Percentiles rank a stretch among this genome's conserved stretches.
phyloP scores from a whole-genome alignment of 345 rosid genomes.

The Euphorbia peplus region DNA sequence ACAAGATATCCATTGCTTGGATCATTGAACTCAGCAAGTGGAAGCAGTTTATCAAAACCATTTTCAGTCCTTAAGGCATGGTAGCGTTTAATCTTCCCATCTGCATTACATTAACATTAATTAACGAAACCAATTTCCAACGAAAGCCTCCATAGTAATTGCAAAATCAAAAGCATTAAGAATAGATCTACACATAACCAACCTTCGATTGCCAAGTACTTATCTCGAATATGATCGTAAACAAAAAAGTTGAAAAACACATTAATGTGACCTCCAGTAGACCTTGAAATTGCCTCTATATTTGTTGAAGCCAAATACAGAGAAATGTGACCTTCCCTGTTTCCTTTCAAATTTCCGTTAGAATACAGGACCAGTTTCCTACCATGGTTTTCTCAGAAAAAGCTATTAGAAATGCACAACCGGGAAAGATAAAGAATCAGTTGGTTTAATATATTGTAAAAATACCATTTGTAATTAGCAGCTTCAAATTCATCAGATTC shows the following conservation, averaged over 20 bases:
- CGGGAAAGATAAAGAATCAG: neutral
- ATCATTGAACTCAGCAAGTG: neutral
- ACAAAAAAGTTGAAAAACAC: neutral
- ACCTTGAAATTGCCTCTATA: neutral
- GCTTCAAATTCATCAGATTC: constrained; percentile 3
- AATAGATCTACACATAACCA: too few relatives aligned
- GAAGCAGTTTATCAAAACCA: constrained; percentile 2
- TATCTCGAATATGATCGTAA: neutral
- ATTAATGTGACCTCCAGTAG: neutral
- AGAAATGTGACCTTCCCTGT: neutral
- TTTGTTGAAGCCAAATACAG: neutral
- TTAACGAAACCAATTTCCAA: too few relatives aligned
- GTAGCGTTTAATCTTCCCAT: neutral
- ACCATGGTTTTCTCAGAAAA: neutral
- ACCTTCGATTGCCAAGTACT: constrained; percentile 1
- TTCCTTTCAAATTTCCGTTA: neutral
- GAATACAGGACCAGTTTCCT: constrained; percentile 12
- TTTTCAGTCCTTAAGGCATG: neutral
- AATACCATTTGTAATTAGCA: neutral
- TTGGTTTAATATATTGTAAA: neutral
- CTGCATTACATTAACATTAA: neutral
- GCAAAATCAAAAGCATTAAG: too few relatives aligned
- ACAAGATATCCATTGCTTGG: constrained; percentile 11
- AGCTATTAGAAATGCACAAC: too few relatives aligned
- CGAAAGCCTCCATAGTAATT: too few relatives aligned